Evolutionary conservation across 148 eudicot species (phyloP).

Genomic region (Euryodendron excelsum): DNA sequence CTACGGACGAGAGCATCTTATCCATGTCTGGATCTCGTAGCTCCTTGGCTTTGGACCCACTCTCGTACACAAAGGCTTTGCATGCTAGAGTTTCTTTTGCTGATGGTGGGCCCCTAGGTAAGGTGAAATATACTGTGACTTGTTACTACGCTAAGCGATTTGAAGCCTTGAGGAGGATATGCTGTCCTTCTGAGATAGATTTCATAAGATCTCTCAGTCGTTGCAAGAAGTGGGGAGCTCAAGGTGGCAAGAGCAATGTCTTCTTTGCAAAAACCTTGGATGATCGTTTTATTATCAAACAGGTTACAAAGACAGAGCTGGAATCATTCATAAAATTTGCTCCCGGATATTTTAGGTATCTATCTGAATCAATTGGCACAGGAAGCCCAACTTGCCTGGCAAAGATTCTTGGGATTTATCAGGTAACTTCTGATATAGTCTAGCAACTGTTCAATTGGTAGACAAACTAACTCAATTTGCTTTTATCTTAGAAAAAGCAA

Average conservation of each 20-base stretch:
- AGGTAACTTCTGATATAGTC: slow-evolving; percentile 47
- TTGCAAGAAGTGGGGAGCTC: slow-evolving; percentile 97
- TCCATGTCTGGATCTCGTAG: slow-evolving; percentile 50
- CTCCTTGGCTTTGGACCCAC: slow-evolving; percentile 54
- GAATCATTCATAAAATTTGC: slow-evolving; percentile 90
- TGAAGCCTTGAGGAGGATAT: slow-evolving; percentile 85
- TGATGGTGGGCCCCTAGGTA: slow-evolving; percentile 65
- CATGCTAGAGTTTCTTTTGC: slow-evolving; percentile 65
- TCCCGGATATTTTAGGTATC: slow-evolving; percentile 77
- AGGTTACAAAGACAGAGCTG: slow-evolving; percentile 96
- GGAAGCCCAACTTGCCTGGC: slow-evolving; percentile 94
- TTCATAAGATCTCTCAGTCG: slow-evolving; percentile 80
- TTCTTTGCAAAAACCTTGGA: slow-evolving; percentile 90
- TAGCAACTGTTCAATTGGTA: no score
- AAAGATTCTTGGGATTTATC: slow-evolving; percentile 88
- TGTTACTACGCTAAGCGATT: slow-evolving; percentile 82
- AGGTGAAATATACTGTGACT: slow-evolving; percentile 75
- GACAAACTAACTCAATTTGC: no score
- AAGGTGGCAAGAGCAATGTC: slow-evolving; percentile 77
- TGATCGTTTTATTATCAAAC: slow-evolving; percentile 88
- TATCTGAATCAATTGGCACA: slow-evolving; percentile 66
- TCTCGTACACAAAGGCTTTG: slow-evolving; percentile 49
- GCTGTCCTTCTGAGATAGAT: slow-evolving; percentile 86
- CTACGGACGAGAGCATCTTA: slow-evolving; percentile 59
- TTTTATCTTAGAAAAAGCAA: no score